Conservation (phyloP, 2,329 filamentous ascomycete genomes). For the Diaporthe sp. region DNA sequence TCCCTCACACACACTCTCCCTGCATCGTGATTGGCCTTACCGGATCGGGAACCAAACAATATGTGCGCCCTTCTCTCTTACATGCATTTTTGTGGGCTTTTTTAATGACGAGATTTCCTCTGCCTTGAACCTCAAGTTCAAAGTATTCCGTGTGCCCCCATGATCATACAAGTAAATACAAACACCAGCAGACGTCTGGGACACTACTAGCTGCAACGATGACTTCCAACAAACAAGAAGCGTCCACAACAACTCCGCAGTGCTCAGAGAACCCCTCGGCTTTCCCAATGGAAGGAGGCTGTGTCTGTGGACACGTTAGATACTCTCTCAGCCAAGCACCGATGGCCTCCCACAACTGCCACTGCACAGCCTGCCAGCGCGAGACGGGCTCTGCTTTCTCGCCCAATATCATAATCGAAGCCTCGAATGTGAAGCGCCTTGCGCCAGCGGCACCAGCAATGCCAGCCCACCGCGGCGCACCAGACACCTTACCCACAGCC, state of each 20-base stretch:
- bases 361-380: constrained; percentile 58
- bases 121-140: neutral
- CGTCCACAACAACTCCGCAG: constrained; percentile 14
- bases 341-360: constrained; percentile 57
- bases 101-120: neutral
- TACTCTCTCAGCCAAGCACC: constrained; percentile 68
- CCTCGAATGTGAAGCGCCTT: constrained; percentile 46
- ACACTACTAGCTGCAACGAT: neutral
- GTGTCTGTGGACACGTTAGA: constrained; percentile 76
- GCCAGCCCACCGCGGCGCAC: constrained; percentile 32
- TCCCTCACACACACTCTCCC: neutral
- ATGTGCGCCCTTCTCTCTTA: constrained; percentile 5
- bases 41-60: neutral
- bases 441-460: constrained; percentile 41
- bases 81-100: constrained; percentile 8
- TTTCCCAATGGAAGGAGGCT: constrained; percentile 56
- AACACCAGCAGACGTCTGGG: neutral
- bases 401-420: constrained; percentile 56
- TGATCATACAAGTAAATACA: neutral
- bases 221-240: neutral
- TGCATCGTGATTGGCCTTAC: constrained; percentile 23
- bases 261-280: constrained; percentile 32
- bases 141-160: neutral
- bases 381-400: constrained; percentile 53
- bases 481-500: constrained; percentile 24